These are phyloP conservation scores for Abortiporus biennis DNA, from an alignment of 1,284 basidiomycete species.

Conservation along the genomic window DNA sequence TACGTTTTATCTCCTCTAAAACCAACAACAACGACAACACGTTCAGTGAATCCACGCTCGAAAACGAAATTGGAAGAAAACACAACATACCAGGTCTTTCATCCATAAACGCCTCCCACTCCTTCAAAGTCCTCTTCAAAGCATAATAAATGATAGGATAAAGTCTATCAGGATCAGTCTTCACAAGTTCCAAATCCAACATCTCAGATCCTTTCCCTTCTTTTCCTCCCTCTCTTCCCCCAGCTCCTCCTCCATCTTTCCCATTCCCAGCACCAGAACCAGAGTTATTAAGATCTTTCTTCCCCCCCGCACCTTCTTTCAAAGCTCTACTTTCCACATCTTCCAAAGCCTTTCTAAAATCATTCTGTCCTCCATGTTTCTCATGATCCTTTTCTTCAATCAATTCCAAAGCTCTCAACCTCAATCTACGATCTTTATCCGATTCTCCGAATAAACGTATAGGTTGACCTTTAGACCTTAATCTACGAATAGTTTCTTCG, in stretches of 20 bases:
- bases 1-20: slow-evolving; percentile 72
- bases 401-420: slow-evolving; percentile 89
- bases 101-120: slow-evolving; percentile 95
- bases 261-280: slow-evolving; percentile 63
- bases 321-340: slow-evolving; percentile 80
- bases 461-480: slow-evolving; percentile 90
- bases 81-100: slow-evolving; percentile 73
- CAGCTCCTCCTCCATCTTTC: slow-evolving; percentile 38
- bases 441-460: slow-evolving; percentile 93
- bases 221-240: slow-evolving; percentile 55
- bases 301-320: slow-evolving; percentile 34
- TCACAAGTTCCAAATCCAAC: slow-evolving; percentile 78
- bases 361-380: slow-evolving; percentile 79
- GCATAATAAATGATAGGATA: slow-evolving; percentile 98
- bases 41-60: slow-evolving; percentile 6
- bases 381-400: slow-evolving; percentile 85
- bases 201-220: slow-evolving; percentile 47
- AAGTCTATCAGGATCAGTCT: slow-evolving; percentile 91
- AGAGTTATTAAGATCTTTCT: slow-evolving; percentile 87
- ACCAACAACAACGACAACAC: too few species aligned
- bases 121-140: slow-evolving; percentile 86
- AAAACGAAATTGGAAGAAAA: not conserved
- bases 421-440: slow-evolving; percentile 87
- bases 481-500: slow-evolving; percentile 84
- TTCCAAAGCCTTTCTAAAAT: slow-evolving; percentile 91